Percentiles rank a stretch among this genome's conserved stretches.
phyloP scores from a whole-genome alignment of 2,329 filamentous ascomycete species.

The Alternaria dauci region DNA sequence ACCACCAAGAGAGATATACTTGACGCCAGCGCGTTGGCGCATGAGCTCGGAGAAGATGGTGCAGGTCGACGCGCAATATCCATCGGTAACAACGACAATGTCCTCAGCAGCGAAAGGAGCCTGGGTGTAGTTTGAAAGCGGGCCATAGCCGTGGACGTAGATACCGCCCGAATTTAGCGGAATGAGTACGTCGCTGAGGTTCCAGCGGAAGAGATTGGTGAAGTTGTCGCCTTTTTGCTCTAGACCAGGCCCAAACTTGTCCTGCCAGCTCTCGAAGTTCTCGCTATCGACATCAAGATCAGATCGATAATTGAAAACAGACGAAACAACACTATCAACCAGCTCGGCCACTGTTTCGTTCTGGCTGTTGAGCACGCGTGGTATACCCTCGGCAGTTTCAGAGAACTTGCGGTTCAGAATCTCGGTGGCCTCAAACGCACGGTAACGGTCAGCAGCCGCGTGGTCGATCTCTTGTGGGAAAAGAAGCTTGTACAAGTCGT shows the following conservation, averaged over 20 bases:
- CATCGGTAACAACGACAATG: constrained; percentile 64
- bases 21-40: constrained; percentile 61
- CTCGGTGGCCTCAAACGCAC: constrained; percentile 59
- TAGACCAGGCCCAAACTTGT: constrained; percentile 57
- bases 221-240: constrained; percentile 61
- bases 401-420: constrained; percentile 55
- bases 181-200: constrained; percentile 53
- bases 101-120: constrained; percentile 24
- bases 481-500: constrained; percentile 68
- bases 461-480: constrained; percentile 59
- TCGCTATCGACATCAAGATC: constrained; percentile 59
- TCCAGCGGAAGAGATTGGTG: constrained; percentile 65
- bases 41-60: constrained; percentile 66
- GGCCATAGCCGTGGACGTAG: constrained; percentile 46
- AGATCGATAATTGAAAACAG: constrained; percentile 58
- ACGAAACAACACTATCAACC: constrained; percentile 48
- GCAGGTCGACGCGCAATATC: constrained; percentile 68
- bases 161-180: constrained; percentile 46
- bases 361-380: constrained; percentile 42
- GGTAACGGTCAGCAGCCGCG: constrained; percentile 61
- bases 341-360: constrained; percentile 50
- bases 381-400: constrained; percentile 38
- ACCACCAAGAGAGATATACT: constrained; percentile 68
- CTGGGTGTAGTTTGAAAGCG: constrained; percentile 54
- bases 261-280: constrained; percentile 57